Evolutionary conservation across 768 basidiomycete genomes (phyloP).

Genomic region (Auriscalpium microsporum): DNA sequence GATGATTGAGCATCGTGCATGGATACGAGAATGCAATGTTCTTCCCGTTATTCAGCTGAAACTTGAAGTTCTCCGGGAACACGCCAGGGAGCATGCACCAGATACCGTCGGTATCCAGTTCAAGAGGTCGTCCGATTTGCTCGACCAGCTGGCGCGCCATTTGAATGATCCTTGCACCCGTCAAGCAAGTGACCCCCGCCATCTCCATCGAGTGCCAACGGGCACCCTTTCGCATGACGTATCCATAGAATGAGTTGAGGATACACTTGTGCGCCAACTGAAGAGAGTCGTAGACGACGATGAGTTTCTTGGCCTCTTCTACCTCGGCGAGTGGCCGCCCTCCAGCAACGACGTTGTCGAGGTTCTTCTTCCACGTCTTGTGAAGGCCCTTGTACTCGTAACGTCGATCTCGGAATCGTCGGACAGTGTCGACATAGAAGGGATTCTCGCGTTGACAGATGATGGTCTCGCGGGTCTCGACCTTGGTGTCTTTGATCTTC

Average conservation of each 20-base stretch:
- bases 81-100: slow-evolving; percentile 99
- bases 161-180: slow-evolving; percentile 96
- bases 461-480: slow-evolving; percentile 89
- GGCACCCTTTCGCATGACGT: slow-evolving; percentile 99
- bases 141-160: slow-evolving; percentile 97
- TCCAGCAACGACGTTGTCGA: slow-evolving; percentile 65
- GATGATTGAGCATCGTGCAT: slow-evolving; percentile 98
- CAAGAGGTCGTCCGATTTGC: slow-evolving; percentile 93
- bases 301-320: slow-evolving; percentile 98
- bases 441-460: slow-evolving; percentile 98
- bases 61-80: slow-evolving; percentile 97
- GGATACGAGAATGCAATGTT: slow-evolving; percentile 88
- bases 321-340: slow-evolving; percentile 75
- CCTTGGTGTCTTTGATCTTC: slow-evolving; percentile 95
- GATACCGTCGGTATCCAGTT: slow-evolving; percentile 97
- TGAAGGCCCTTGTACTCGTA: slow-evolving; percentile 98
- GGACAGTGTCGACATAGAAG: slow-evolving; percentile 98
- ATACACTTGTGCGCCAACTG: slow-evolving; percentile 99
- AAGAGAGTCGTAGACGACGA: slow-evolving; percentile 95
- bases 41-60: slow-evolving; percentile 85
- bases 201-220: slow-evolving; percentile 99
- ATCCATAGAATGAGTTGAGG: slow-evolving; percentile 99
- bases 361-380: slow-evolving; percentile 99
- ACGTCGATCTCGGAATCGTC: slow-evolving; percentile 91
- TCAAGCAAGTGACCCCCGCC: slow-evolving; percentile 98